phyloP scores from a whole-genome alignment of 2,329 filamentous ascomycete species.

The Paramyrothecium roridum region DNA sequence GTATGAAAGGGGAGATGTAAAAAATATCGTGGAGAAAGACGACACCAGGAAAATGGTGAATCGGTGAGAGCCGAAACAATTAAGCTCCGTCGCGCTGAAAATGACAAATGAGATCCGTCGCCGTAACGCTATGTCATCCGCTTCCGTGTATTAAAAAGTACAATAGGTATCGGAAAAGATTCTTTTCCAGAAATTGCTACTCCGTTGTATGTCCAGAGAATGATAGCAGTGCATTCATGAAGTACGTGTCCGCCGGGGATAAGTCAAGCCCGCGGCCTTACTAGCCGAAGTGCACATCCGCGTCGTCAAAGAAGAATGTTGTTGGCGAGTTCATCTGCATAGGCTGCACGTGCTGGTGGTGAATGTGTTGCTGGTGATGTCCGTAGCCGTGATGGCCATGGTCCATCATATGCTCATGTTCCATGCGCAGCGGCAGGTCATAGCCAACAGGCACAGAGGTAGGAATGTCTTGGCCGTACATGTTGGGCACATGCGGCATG shows the following conservation, averaged over 20 bases:
- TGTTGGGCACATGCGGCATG: conserved; percentile 21
- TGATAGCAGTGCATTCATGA: neutral
- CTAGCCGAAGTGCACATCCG: conserved; percentile 15
- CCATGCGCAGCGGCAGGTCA: conserved; percentile 23
- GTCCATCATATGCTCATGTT: conserved; percentile 9
- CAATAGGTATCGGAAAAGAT: neutral
- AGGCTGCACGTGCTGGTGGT: conserved; percentile 15
- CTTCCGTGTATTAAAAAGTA: conserved; percentile 2
- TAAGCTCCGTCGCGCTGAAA: neutral
- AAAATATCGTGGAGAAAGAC: neutral
- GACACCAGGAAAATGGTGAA: neutral
- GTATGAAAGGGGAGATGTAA: neutral
- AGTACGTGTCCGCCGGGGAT: neutral
- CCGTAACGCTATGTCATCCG: conserved; percentile 1
- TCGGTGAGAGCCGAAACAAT: neutral
- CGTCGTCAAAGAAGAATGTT: conserved; percentile 22
- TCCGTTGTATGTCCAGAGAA: neutral
- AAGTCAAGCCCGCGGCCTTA: neutral
- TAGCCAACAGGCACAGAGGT: conserved; percentile 22
- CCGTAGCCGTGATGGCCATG: conserved; percentile 11
- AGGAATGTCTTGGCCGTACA: conserved; percentile 23
- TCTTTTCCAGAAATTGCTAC: neutral
- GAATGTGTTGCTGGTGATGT: conserved; percentile 17
- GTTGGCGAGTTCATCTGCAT: conserved; percentile 22
- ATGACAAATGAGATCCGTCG: neutral